Base-by-base conservation (phyloP, 306 rosid species). In the Trifolium subterraneum region DNA sequence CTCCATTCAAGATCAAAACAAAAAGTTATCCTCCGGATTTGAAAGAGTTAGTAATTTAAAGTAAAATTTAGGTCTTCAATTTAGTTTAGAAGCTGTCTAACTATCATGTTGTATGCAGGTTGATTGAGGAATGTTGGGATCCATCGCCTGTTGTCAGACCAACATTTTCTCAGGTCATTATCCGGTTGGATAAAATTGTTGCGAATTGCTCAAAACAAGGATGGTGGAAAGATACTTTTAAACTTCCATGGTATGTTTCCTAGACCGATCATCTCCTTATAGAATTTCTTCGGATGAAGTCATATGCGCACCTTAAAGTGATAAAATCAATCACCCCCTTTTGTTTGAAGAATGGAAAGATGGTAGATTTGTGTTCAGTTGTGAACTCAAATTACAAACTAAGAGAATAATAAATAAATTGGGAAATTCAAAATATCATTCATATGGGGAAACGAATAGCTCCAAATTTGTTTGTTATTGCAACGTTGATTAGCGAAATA, bases 141-240 rank as follows among this genome's bases (percentile, higher is more conserved):
- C 87, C 90, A 61, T 81, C 86, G 56, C 90, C 97, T 56, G 83
- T 80, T 70, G 86, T 90, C 68, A 92, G 99, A 81, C 99, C 99
- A 59, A 89, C 93, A 58, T 95, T 95, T 86, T 88, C 89, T 4
- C 92, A 90, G 83, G 79, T 88, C 48, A 92, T 95, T 65, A 85
- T 84, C 41, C 84, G 98, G 80, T 82, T 95, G 89, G 87, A 90
- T 76, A 95, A 60, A 88, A 95, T 95, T 85, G 89, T 87, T 75
- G 79, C 88, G 64, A 87, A 81, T 82, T 85, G 97, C 93, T 82
- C 99, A 50, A 95, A 92, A 77, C 99, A 92, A 81, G 99, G 96
- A 63, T 85, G 97, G 97, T 92, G 98, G 99, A 95, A 95, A 83
- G 99, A 92, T 80, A 86, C 99, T 12, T 95, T 95, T 77, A 95